phyloP scores from a whole-genome alignment of 495 filamentous ascomycete species.

The Haplographium delicatum region DNA sequence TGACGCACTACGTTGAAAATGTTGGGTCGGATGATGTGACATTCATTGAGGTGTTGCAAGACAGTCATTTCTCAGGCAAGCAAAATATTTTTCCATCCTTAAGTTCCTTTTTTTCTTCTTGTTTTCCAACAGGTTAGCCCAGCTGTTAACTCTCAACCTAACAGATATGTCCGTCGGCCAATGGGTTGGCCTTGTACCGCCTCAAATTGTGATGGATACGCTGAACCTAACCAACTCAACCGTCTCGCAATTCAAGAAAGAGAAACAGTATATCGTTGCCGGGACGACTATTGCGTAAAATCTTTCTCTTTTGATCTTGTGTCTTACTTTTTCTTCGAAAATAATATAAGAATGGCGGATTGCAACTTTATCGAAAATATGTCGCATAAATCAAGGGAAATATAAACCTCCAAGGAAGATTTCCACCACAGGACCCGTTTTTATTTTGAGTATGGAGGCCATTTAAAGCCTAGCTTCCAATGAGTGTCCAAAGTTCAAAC shows the following conservation, averaged over 20 bases:
- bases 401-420: no score
- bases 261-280: constrained; percentile 38
- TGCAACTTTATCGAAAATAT: no score
- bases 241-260: constrained; percentile 50
- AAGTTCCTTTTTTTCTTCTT: no score
- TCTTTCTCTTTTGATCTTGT: no score
- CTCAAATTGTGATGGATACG: constrained; percentile 60
- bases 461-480: no score
- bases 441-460: no score
- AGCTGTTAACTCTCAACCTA: not conserved
- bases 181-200: constrained; percentile 59
- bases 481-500: no score
- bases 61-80: constrained; percentile 45
- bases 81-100: not conserved
- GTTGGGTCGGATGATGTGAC: constrained; percentile 62
- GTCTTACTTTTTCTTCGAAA: no score
- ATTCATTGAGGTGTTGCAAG: constrained; percentile 67
- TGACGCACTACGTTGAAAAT: constrained; percentile 75
- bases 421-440: no score
- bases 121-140: no score
- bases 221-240: constrained; percentile 51
- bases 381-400: no score
- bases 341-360: no score
- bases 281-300: constrained; percentile 44
- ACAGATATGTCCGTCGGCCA: constrained; percentile 58